Conservation (phyloP, 805 yeast species). For the Metschnikowia anglica region DNA sequence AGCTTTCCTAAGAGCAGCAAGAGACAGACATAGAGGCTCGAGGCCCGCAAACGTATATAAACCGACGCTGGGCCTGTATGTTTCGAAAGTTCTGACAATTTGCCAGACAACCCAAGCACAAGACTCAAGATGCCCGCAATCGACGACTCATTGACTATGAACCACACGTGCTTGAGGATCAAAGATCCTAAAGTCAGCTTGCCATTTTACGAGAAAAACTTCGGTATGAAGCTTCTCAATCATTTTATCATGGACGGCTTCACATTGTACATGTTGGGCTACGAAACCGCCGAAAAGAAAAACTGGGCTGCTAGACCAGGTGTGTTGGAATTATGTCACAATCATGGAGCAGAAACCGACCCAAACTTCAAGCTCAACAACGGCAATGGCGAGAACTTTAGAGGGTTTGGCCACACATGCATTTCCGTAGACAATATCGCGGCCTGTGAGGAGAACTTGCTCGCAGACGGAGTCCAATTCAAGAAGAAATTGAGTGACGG, state of each 20-base stretch:
- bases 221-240: conserved; percentile 67
- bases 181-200: conserved; percentile 75
- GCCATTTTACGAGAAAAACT: conserved; percentile 68
- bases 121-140: conserved; percentile 27
- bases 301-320: conserved; percentile 57
- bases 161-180: conserved; percentile 78
- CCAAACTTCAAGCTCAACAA: conserved; percentile 58
- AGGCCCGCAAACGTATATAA: conserved; percentile 1
- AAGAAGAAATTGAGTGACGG: conserved; percentile 87
- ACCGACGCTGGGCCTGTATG: neutral
- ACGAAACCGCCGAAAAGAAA: conserved; percentile 44
- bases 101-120: conserved; percentile 5
- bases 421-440: conserved; percentile 79
- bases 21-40: no score
- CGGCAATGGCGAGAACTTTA: conserved; percentile 81
- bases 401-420: conserved; percentile 95
- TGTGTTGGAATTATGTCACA: conserved; percentile 79
- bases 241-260: conserved; percentile 53
- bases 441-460: conserved; percentile 56
- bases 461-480: conserved; percentile 65
- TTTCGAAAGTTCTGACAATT: conserved; percentile 4
- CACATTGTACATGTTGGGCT: conserved; percentile 67
- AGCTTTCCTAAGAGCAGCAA: no score
- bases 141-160: conserved; percentile 44
- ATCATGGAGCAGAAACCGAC: conserved; percentile 68